Conservation (phyloP, 495 filamentous ascomycete species). For the Hyaloscypha variabilis region DNA sequence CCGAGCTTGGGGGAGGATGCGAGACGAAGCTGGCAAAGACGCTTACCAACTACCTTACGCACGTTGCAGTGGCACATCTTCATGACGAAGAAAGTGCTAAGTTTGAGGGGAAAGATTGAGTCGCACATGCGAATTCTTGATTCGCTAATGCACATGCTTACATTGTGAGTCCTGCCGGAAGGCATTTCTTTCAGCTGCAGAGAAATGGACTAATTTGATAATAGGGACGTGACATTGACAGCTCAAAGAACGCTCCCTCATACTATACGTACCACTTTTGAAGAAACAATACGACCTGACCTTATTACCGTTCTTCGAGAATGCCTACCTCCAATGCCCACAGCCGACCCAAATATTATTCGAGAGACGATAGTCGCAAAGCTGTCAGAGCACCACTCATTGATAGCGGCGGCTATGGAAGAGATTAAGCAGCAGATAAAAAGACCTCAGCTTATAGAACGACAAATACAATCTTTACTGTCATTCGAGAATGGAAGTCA, state of each 20-base stretch:
- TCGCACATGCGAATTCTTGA: slow-evolving; percentile 18
- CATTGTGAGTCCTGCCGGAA: neutral
- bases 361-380: no score
- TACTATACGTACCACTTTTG: neutral
- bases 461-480: no score
- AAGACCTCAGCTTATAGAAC: no score
- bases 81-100: slow-evolving; percentile 15
- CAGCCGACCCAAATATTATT: no score
- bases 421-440: no score
- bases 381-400: no score
- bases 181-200: neutral
- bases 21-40: neutral
- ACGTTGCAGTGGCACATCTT: neutral
- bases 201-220: neutral
- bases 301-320: neutral
- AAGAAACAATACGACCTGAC: neutral
- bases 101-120: slow-evolving; percentile 11
- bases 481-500: no score
- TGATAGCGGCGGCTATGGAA: no score
- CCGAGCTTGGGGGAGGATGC: neutral
- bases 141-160: slow-evolving; percentile 9
- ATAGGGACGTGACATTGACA: neutral
- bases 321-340: neutral
- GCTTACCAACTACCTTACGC: neutral
- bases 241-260: neutral